phyloP scores from a whole-genome alignment of 768 basidiomycete genomes.

The Crassisporium funariophilum region DNA sequence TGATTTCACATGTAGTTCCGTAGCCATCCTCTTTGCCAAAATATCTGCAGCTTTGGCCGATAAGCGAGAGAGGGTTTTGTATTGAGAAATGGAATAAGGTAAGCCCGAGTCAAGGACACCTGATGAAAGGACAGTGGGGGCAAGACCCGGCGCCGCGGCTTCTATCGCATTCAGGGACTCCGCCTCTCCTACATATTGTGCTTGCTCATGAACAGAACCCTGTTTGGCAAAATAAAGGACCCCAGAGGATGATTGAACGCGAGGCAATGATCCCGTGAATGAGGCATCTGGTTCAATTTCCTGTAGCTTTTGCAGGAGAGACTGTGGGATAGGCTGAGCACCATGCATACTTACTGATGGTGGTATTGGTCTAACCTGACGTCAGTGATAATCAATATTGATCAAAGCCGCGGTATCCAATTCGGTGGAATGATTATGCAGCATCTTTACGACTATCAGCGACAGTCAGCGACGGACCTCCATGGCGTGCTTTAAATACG shows the following conservation, averaged over 20 bases:
- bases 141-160: slow-evolving; percentile 66
- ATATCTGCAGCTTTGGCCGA: slow-evolving; percentile 44
- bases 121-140: slow-evolving; percentile 55
- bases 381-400: too few relatives aligned
- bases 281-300: slow-evolving; percentile 51
- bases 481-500: too few relatives aligned
- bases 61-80: slow-evolving; percentile 59
- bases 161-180: slow-evolving; percentile 67
- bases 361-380: too few relatives aligned
- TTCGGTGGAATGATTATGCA: too few relatives aligned
- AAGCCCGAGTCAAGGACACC: slow-evolving; percentile 43
- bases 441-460: not conserved
- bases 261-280: slow-evolving; percentile 48
- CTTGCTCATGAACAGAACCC: slow-evolving; percentile 51
- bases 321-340: too few relatives aligned
- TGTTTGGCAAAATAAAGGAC: slow-evolving; percentile 63
- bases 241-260: slow-evolving; percentile 58
- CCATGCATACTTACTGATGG: too few relatives aligned
- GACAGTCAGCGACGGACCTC: not conserved
- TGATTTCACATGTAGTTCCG: slow-evolving; percentile 61
- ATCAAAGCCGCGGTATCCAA: too few relatives aligned
- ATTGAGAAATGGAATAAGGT: slow-evolving; percentile 76
- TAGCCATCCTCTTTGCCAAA: slow-evolving; percentile 65
- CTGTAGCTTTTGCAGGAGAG: slow-evolving; percentile 47
- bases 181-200: slow-evolving; percentile 71